Evolutionary conservation across 257 asterid genomes (phyloP).

Genomic region (Nicotiana paniculata): DNA sequence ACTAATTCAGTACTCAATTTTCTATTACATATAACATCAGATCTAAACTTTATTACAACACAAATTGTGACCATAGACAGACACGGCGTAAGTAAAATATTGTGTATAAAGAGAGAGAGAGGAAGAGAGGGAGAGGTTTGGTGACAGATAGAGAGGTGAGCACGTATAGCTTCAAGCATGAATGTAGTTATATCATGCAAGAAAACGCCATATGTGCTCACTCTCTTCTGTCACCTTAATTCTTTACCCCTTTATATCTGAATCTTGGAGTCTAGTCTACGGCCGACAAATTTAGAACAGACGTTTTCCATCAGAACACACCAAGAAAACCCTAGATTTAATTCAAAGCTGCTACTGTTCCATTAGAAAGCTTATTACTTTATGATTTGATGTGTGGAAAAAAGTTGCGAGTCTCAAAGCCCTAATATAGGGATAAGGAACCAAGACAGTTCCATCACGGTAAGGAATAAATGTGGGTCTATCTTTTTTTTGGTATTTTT

Average conservation of each 20-base stretch:
- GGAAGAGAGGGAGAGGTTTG: neutral
- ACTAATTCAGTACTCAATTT: too few relatives aligned
- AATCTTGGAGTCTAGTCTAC: neutral
- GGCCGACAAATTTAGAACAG: neutral
- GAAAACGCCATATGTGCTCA: neutral
- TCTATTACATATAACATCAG: too few relatives aligned
- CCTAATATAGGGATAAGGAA: neutral
- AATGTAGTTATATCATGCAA: too few relatives aligned
- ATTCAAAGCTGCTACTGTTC: neutral
- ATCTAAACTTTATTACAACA: too few relatives aligned
- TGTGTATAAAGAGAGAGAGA: neutral
- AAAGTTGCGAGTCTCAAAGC: neutral
- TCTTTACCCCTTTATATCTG: neutral
- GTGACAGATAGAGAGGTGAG: neutral
- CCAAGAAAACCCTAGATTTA: neutral
- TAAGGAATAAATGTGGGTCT: neutral
- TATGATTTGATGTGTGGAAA: neutral
- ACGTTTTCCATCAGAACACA: neutral
- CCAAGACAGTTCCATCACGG: neutral
- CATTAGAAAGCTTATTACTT: neutral
- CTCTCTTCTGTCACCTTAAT: neutral
- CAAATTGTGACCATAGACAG: too few relatives aligned
- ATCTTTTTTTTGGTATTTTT: neutral
- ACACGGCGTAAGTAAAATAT: too few relatives aligned
- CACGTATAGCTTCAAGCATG: neutral